These are phyloP conservation scores for Arxiozyma telluris DNA, from an alignment of 1,139 yeast genomes.

Conservation along the genomic window DNA sequence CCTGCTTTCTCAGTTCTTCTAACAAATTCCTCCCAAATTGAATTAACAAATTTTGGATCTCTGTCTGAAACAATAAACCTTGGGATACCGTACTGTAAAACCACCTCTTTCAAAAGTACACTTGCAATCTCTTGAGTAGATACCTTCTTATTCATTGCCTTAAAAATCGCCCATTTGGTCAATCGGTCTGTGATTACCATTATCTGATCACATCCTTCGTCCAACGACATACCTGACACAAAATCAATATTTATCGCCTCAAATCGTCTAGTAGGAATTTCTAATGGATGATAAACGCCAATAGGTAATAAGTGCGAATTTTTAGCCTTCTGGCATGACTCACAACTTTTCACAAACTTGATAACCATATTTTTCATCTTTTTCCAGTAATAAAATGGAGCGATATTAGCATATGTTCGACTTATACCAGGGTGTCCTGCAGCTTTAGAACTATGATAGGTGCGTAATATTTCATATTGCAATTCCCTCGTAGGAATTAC, in stretches of 20 bases:
- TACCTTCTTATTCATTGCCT: background rate
- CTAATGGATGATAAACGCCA: background rate
- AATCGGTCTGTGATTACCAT: background rate
- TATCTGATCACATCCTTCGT: background rate
- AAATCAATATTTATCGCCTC: conserved; percentile 1
- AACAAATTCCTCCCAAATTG: too few relatives aligned
- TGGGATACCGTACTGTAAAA: conserved; percentile 1
- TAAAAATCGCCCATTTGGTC: background rate
- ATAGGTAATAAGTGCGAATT: background rate
- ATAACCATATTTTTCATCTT: background rate
- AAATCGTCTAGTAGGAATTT: background rate
- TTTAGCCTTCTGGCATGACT: background rate
- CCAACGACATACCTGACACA: background rate
- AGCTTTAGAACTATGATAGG: background rate
- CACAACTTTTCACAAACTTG: background rate
- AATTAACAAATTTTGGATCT: background rate
- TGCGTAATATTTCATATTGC: background rate
- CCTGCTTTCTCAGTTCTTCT: too few relatives aligned
- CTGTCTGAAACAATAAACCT: background rate
- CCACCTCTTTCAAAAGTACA: background rate
- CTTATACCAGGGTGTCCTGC: background rate
- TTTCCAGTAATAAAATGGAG: background rate
- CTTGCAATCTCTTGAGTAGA: background rate
- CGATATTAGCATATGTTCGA: background rate
- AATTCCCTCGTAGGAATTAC: background rate